Conservation (phyloP, 805 yeast species). For the Starmerella powellii region DNA sequence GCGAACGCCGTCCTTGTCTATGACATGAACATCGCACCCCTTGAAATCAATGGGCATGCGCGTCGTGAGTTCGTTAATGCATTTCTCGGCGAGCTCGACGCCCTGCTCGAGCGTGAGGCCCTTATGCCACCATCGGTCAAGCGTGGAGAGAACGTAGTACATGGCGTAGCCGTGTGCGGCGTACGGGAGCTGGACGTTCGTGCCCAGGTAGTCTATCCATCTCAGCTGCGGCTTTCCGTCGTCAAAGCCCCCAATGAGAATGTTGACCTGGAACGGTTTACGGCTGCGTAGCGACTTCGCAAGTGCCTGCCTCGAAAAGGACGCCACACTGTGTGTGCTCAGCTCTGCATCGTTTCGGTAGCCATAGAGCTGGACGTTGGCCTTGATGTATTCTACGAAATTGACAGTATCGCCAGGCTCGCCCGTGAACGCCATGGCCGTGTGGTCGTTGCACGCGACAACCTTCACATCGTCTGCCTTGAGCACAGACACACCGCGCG, state of each 20-base stretch:
- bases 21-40: slow-evolving; percentile 61
- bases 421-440: slow-evolving; percentile 81
- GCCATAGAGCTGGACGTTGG: slow-evolving; percentile 75
- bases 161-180: slow-evolving; percentile 99
- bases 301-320: slow-evolving; percentile 75
- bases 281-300: slow-evolving; percentile 84
- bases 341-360: slow-evolving; percentile 77
- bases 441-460: slow-evolving; percentile 56
- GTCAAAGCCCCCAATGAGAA: slow-evolving; percentile 79
- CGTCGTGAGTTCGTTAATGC: slow-evolving; percentile 64
- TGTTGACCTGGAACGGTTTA: slow-evolving; percentile 89
- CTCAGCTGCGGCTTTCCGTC: slow-evolving; percentile 53
- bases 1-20: slow-evolving; percentile 47
- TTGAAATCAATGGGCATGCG: slow-evolving; percentile 93
- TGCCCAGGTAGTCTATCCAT: slow-evolving; percentile 90
- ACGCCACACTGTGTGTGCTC: slow-evolving; percentile 74
- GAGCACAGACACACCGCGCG: slow-evolving; percentile 76
- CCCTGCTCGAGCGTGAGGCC: slow-evolving; percentile 73
- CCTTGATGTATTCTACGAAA: slow-evolving; percentile 89
- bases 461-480: slow-evolving; percentile 76
- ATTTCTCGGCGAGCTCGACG: slow-evolving; percentile 52
- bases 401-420: slow-evolving; percentile 94
- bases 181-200: slow-evolving; percentile 81
- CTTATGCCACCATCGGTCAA: slow-evolving; percentile 79
- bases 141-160: slow-evolving; percentile 76